phyloP scores from a whole-genome alignment of 2,329 filamentous ascomycete genomes.

The Penicillium sp. region DNA sequence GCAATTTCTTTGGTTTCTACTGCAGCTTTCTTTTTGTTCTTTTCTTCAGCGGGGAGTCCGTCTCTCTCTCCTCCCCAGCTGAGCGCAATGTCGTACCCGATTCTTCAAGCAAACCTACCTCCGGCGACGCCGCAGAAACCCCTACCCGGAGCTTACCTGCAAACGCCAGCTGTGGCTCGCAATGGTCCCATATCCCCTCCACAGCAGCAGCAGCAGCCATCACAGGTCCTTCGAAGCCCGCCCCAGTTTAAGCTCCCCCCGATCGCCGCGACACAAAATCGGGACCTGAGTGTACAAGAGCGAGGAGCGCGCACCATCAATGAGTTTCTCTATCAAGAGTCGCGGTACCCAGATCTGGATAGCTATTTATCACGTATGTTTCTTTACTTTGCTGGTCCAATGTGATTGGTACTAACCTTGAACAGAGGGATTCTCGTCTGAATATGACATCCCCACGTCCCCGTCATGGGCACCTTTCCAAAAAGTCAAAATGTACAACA shows the following conservation, averaged over 20 bases:
- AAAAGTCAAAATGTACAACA: constrained; percentile 79
- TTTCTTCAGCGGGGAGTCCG: constrained; percentile 15
- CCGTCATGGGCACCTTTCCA: constrained; percentile 86
- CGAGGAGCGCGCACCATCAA: constrained; percentile 85
- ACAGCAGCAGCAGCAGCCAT: constrained; percentile 7
- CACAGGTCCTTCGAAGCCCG: constrained; percentile 1
- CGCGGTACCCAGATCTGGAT: constrained; percentile 84
- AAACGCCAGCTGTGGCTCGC: constrained; percentile 40
- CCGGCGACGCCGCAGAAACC: constrained; percentile 40
- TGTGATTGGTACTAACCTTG: background rate
- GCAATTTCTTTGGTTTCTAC: background rate
- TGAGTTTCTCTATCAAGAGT: constrained; percentile 71
- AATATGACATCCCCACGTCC: constrained; percentile 75
- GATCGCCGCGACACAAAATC: constrained; percentile 47
- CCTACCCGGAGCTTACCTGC: constrained; percentile 44
- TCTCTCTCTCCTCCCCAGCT: constrained; percentile 17
- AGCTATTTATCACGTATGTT: constrained; percentile 81
- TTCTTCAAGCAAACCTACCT: constrained; percentile 30
- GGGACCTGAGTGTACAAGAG: constrained; percentile 66
- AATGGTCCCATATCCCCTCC: constrained; percentile 22
- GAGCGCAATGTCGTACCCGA: constrained; percentile 44
- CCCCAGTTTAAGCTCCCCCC: constrained; percentile 35
- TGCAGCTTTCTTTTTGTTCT: constrained; percentile 7
- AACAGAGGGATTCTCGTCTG: constrained; percentile 81
- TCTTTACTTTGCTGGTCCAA: background rate